These are phyloP conservation scores for Harrya chromipes DNA, from an alignment of 768 basidiomycete genomes.

Conservation along the genomic window DNA sequence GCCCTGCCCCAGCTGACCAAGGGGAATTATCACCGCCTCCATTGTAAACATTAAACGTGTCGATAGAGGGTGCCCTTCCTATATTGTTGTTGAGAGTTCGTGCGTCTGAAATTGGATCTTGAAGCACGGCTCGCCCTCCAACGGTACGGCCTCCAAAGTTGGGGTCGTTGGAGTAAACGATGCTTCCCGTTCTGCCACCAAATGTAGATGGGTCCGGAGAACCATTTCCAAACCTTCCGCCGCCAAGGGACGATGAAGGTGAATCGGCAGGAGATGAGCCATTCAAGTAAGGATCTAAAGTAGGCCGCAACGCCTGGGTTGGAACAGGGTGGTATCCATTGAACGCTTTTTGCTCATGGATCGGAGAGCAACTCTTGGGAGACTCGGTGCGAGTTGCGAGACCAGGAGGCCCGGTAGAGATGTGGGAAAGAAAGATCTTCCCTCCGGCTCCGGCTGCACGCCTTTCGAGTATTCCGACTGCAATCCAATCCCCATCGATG, in stretches of 20 bases:
- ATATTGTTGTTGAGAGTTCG: slow-evolving; percentile 34
- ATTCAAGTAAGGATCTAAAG: slow-evolving; percentile 60
- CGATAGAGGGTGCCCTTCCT: slow-evolving; percentile 34
- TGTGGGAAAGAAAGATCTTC: slow-evolving; percentile 63
- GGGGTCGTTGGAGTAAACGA: slow-evolving; percentile 38
- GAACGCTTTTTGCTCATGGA: slow-evolving; percentile 37
- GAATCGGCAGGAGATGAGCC: slow-evolving; percentile 62
- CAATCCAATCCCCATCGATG: slow-evolving; percentile 63
- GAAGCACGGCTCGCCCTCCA: slow-evolving; percentile 36
- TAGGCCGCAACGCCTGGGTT: slow-evolving; percentile 54
- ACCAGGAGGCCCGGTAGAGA: slow-evolving; percentile 50
- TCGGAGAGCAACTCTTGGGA: slow-evolving; percentile 42
- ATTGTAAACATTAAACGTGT: slow-evolving; percentile 39
- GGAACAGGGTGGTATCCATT: slow-evolving; percentile 67
- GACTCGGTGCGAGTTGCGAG: slow-evolving; percentile 48
- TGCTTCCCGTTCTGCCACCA: slow-evolving; percentile 42
- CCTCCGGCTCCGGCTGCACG: slow-evolving; percentile 46
- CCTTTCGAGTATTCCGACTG: slow-evolving; percentile 57
- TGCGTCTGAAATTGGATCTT: slow-evolving; percentile 41
- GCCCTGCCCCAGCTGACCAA: slow-evolving; percentile 34
- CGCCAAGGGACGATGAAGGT: slow-evolving; percentile 69
- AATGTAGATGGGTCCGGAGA: slow-evolving; percentile 69
- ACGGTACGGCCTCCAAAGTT: slow-evolving; percentile 33
- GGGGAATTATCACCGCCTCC: slow-evolving; percentile 28
- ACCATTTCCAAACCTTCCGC: slow-evolving; percentile 56